Conservation (phyloP, 78 protist species). For the Protostelium mycophagum region DNA sequence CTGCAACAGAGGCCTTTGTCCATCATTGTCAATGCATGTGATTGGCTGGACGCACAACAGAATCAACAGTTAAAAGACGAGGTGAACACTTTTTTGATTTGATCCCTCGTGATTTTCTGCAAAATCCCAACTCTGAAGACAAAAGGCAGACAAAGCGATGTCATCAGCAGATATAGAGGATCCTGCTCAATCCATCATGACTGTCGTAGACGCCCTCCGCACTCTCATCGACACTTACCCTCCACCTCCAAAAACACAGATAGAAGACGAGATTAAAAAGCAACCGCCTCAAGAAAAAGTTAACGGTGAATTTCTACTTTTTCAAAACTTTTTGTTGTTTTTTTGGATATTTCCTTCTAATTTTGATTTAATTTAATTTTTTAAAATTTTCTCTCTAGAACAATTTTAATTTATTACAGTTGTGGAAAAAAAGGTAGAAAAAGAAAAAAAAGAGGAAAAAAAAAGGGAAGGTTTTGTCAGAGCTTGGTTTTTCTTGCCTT, state of each 20-base stretch:
- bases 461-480: background rate
- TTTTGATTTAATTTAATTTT: too few relatives aligned
- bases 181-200: background rate
- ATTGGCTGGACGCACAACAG: background rate
- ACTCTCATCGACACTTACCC: background rate
- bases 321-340: too few relatives aligned
- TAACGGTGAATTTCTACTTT: too few relatives aligned
- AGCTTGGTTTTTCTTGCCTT: background rate
- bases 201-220: background rate
- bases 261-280: background rate
- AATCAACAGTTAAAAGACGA: background rate
- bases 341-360: too few relatives aligned
- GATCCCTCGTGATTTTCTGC: background rate
- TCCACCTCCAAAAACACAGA: background rate
- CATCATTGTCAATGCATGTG: background rate
- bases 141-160: background rate
- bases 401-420: too few relatives aligned
- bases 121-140: background rate
- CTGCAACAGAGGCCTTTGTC: background rate
- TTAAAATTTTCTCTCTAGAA: too few relatives aligned
- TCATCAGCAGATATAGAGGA: background rate
- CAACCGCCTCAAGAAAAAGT: background rate
- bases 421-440: too few relatives aligned
- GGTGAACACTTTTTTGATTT: background rate
- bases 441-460: background rate